Evolutionary conservation across 345 rosid genomes (phyloP).

Genomic region (Schrenkiella parvula): DNA sequence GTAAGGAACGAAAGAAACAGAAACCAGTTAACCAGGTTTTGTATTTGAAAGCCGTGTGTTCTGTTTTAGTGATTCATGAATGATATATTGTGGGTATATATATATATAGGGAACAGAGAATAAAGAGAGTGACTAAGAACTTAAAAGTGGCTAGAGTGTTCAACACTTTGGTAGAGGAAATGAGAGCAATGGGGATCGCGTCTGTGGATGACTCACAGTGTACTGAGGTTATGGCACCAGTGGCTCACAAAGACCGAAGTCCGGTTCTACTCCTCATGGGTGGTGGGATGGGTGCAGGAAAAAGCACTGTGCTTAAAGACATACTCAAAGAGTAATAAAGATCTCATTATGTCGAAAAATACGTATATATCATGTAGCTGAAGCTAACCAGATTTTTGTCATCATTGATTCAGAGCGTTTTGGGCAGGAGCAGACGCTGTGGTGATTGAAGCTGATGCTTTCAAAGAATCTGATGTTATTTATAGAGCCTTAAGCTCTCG

Average conservation of each 20-base stretch:
- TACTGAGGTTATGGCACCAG: constrained; percentile 87
- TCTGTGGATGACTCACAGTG: constrained; percentile 51
- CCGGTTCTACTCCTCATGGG: constrained; percentile 93
- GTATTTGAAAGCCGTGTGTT: not conserved
- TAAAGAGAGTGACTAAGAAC: constrained; percentile 71
- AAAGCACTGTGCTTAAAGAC: constrained; percentile 94
- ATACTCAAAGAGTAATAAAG: constrained; percentile 69
- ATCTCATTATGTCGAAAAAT: too few relatives aligned
- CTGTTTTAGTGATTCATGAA: not conserved
- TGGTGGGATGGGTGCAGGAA: constrained; percentile 99
- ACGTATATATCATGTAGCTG: too few relatives aligned
- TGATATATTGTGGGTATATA: constrained; percentile 2
- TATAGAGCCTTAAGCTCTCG: constrained; percentile 82
- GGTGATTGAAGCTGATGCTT: constrained; percentile 91
- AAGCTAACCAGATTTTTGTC: constrained; percentile 19
- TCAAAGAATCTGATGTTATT: constrained; percentile 93
- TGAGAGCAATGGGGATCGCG: constrained; percentile 78
- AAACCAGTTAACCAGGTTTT: not conserved
- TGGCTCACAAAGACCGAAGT: constrained; percentile 77
- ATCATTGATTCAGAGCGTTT: constrained; percentile 54
- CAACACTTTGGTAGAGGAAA: constrained; percentile 73
- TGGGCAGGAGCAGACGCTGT: constrained; percentile 87
- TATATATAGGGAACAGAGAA: constrained; percentile 68
- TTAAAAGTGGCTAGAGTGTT: constrained; percentile 78
- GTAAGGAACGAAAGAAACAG: constrained; percentile 30